Base-by-base conservation (phyloP, 2,329 filamentous ascomycete species). In the Colletotrichum navitas region DNA sequence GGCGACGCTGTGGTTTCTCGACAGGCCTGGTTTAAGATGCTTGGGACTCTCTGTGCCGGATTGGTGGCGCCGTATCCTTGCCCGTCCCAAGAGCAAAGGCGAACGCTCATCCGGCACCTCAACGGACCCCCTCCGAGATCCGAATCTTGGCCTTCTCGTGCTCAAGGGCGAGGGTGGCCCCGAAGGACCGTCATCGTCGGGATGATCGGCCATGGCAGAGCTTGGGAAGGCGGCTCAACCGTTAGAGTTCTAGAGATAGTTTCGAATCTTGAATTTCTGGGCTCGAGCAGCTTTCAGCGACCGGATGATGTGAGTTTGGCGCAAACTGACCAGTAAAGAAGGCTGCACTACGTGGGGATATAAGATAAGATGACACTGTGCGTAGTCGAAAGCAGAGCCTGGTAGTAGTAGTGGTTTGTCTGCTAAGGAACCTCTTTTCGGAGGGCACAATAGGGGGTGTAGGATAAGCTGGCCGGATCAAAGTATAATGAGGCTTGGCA, bases 1-100 rank as follows among this genome's bases (percentile, higher is more conserved):
- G 43, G 79, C 77, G 74, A 82, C 84, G 76, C 84, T 87, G 26
- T 86, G 84, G 32, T 85, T 84, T 65, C 80, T 79, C 26, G 80
- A 78, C 58, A 81, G 68, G 61, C 74, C 59, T 5, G 70, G 71
- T 18, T 69, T 65, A 5, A 62, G 68, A 52, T 69, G 51, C 70
- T 75, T 70, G 1, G 16, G 78, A 74, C 52, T 77, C 75, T 51
- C 74, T 73, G 64, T 71, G 45, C 54, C 61, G 36, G 45, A n/a
- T 56, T 65, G 49, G 83, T 83, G 73, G 5, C 54, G 69, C 8
- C 85, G 83, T 45, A 85, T 79, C 16, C 79, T 83, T 32, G 84
- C 83, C 68, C 81, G 82, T 34, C 76, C 76, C 8, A 78, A 77
- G 3, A 87, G 76, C 12, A 87, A 77, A 5, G 85, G 80, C 18